A percentile compares a stretch with the other conserved stretches of the same genome.
Evolutionary conservation across 106 monocot genomes (phyloP).

Genomic region (Agapanthus africanus): DNA sequence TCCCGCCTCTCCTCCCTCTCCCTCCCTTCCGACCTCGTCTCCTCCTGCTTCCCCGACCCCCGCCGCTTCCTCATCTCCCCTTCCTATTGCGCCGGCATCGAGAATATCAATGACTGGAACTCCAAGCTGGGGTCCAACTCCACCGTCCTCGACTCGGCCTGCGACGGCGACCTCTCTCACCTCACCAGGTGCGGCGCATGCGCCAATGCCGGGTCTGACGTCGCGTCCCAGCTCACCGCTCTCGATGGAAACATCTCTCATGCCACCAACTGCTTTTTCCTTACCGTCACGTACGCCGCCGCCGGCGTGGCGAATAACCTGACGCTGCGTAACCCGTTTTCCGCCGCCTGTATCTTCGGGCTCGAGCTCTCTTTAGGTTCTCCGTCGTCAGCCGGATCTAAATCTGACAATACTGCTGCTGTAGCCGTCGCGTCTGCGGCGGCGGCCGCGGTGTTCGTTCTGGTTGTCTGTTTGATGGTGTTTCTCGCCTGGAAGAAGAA

Average conservation of each 20-base stretch:
- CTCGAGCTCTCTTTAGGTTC: slow-evolving; percentile 19
- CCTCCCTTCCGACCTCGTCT: slow-evolving; percentile 33
- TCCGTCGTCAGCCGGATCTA: background rate
- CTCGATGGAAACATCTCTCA: slow-evolving; percentile 60
- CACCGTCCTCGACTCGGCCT: slow-evolving; percentile 32
- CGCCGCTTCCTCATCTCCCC: slow-evolving; percentile 35
- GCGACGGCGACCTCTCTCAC: slow-evolving; percentile 30
- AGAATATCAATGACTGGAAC: slow-evolving; percentile 30
- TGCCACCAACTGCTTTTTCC: slow-evolving; percentile 59
- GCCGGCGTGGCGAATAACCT: slow-evolving; percentile 36
- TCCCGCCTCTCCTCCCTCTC: slow-evolving; percentile 41
- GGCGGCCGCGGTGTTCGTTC: slow-evolving; percentile 16
- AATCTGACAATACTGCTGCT: background rate
- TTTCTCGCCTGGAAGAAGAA: slow-evolving; percentile 13
- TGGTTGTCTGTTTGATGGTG: slow-evolving; percentile 1
- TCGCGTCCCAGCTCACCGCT: slow-evolving; percentile 30
- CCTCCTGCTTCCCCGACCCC: slow-evolving; percentile 40
- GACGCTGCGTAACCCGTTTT: slow-evolving; percentile 37
- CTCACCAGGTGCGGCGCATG: slow-evolving; percentile 42
- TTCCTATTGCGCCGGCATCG: slow-evolving; percentile 58
- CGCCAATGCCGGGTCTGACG: slow-evolving; percentile 37
- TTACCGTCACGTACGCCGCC: slow-evolving; percentile 57
- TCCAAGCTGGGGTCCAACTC: slow-evolving; percentile 28
- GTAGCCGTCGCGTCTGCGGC: slow-evolving; percentile 10
- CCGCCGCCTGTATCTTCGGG: slow-evolving; percentile 44